Conservation (phyloP, 2,329 filamentous ascomycete species). For the Rutstroemia sydowiana region DNA sequence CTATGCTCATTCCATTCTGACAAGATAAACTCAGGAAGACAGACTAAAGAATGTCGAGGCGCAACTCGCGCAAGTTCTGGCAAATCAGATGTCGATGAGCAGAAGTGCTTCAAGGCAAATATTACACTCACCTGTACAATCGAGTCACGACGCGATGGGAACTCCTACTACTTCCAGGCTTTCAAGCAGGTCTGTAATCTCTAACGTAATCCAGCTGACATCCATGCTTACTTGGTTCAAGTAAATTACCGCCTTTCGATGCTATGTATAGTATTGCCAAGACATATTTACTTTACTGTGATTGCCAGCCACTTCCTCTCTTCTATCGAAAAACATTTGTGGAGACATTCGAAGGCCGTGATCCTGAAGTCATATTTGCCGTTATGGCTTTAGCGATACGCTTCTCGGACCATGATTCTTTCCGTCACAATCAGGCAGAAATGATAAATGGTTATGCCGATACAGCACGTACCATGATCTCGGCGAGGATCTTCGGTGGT, state of each 20-base stretch:
- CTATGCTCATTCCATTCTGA: neutral
- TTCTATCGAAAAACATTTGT: conserved; percentile 38
- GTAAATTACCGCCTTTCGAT: conserved; percentile 33
- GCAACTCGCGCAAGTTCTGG: conserved; percentile 25
- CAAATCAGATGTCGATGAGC: conserved; percentile 17
- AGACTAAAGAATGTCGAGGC: conserved; percentile 23
- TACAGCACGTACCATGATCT: conserved; percentile 28
- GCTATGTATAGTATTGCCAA: conserved; percentile 34
- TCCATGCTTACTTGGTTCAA: conserved; percentile 3
- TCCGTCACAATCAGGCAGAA: conserved; percentile 18
- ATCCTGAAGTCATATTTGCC: conserved; percentile 31
- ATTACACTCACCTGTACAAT: neutral
- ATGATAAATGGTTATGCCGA: conserved; percentile 33
- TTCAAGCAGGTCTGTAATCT: conserved; percentile 12
- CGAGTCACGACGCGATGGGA: neutral
- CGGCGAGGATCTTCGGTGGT: conserved; percentile 31
- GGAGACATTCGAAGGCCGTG: conserved; percentile 32
- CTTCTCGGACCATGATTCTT: conserved; percentile 31
- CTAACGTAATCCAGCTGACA: neutral
- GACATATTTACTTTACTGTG: conserved; percentile 40
- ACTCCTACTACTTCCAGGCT: conserved; percentile 3
- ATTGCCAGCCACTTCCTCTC: conserved; percentile 42
- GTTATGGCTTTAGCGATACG: conserved; percentile 36
- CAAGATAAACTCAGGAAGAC: conserved; percentile 20
- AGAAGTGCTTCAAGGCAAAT: conserved; percentile 9